Evolutionary conservation across 345 rosid species (phyloP).

Genomic region (Pelargonium nanum): DNA sequence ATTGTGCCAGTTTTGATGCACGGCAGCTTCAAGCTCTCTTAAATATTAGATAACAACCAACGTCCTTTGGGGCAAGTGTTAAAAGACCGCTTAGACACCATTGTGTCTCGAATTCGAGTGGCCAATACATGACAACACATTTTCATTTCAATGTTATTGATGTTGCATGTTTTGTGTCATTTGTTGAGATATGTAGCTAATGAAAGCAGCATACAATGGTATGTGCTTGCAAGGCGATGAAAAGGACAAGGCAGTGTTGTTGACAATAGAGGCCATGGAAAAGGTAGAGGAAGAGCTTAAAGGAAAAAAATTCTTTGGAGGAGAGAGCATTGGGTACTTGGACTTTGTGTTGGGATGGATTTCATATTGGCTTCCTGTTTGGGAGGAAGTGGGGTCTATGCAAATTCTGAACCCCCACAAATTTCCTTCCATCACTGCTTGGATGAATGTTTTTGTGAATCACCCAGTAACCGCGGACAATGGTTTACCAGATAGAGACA

Average conservation of each 20-base stretch:
- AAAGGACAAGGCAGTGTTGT: constrained; percentile 9
- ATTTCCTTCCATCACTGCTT: constrained; percentile 19
- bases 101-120: too few species aligned
- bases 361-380: constrained; percentile 19
- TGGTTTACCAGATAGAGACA: constrained; percentile 18
- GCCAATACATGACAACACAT: too few species aligned
- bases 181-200: constrained; percentile 4
- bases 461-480: constrained; percentile 19
- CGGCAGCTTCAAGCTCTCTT: too few species aligned
- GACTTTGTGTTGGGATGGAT: constrained; percentile 27
- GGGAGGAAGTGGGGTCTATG: constrained; percentile 20
- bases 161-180: too few species aligned
- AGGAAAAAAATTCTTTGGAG: constrained; percentile 21
- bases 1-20: too few species aligned
- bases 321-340: constrained; percentile 24
- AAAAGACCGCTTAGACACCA: too few species aligned
- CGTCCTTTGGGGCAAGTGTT: too few species aligned
- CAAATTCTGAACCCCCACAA: constrained; percentile 9
- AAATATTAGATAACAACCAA: too few species aligned
- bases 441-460: constrained; percentile 19
- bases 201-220: constrained; percentile 5
- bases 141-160: too few species aligned
- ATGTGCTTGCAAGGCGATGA: constrained; percentile 14
- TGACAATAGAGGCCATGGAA: constrained; percentile 15
- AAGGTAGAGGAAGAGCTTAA: constrained; percentile 22